These are phyloP conservation scores for Cucurbita ficifolia DNA, from an alignment of 306 rosid species.

Conservation along the genomic window DNA sequence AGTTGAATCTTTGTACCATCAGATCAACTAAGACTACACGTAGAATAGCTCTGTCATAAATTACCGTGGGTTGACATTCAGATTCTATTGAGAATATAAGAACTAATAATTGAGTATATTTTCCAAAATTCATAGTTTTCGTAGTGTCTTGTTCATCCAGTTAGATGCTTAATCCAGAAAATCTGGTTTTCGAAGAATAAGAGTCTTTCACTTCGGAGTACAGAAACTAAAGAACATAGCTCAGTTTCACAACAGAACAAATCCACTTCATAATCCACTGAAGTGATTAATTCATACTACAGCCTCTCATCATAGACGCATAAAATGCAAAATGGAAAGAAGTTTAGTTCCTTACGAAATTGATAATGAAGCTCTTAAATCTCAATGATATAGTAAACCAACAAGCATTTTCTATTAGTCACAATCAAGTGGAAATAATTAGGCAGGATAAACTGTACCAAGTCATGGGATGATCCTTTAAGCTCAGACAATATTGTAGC, in stretches of 20 bases:
- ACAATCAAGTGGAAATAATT: background rate
- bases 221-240: background rate
- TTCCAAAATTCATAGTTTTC: background rate
- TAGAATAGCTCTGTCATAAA: background rate
- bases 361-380: background rate
- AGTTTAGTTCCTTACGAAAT: background rate
- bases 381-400: background rate
- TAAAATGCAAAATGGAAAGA: background rate
- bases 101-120: background rate
- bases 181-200: background rate
- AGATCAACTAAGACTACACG: background rate
- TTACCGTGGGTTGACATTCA: background rate
- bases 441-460: slow-evolving; percentile 38
- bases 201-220: background rate
- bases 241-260: background rate
- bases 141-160: background rate
- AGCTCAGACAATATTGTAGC: slow-evolving; percentile 66
- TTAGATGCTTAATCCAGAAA: background rate
- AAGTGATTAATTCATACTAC: background rate
- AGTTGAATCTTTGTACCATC: background rate
- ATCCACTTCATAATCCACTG: background rate
- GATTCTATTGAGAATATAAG: background rate
- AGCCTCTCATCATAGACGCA: background rate
- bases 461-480: slow-evolving; percentile 83
- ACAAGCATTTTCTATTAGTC: background rate